Evolutionary conservation across 2,329 filamentous ascomycete genomes (phyloP).

Genomic region (Biscogniauxia sp.): DNA sequence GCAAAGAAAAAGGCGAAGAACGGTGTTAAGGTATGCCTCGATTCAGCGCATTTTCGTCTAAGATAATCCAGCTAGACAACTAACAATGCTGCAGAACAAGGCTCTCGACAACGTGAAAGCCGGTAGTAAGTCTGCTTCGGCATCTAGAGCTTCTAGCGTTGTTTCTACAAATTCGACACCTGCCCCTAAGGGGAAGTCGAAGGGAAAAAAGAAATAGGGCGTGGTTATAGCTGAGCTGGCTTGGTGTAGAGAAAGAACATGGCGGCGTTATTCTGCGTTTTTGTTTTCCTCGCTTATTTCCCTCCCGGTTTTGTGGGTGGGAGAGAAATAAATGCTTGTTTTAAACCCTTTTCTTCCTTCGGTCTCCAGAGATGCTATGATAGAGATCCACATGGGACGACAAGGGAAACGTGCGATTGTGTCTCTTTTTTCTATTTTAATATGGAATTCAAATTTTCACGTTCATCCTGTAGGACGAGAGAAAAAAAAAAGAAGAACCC

Average conservation of each 20-base stretch:
- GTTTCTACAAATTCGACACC: conserved; percentile 66
- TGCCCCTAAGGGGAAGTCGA: conserved; percentile 41
- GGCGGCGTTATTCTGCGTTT: conserved; percentile 1
- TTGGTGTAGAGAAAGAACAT: not conserved
- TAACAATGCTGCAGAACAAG: conserved; percentile 69
- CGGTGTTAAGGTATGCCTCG: conserved; percentile 70
- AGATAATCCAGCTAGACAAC: conserved; percentile 1
- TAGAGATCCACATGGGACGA: too few relatives aligned
- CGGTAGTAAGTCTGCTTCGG: conserved; percentile 70
- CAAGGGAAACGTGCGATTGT: too few relatives aligned
- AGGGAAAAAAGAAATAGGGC: conserved; percentile 52
- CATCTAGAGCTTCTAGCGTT: conserved; percentile 86
- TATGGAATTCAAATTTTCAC: too few relatives aligned
- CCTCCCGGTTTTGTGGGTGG: too few relatives aligned
- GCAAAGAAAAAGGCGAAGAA: conserved; percentile 94
- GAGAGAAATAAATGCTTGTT: too few relatives aligned
- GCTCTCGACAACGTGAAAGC: conserved; percentile 83
- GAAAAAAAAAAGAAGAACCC: too few relatives aligned
- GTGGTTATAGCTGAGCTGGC: not conserved
- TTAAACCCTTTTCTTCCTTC: not conserved
- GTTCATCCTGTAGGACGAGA: too few relatives aligned
- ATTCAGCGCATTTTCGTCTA: not conserved
- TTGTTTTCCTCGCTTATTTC: not conserved
- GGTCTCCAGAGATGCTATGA: too few relatives aligned
- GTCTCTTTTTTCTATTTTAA: too few relatives aligned